Evolutionary conservation across 2,329 filamentous ascomycete genomes (phyloP).

Genomic region (Furcasterigmium furcatum): DNA sequence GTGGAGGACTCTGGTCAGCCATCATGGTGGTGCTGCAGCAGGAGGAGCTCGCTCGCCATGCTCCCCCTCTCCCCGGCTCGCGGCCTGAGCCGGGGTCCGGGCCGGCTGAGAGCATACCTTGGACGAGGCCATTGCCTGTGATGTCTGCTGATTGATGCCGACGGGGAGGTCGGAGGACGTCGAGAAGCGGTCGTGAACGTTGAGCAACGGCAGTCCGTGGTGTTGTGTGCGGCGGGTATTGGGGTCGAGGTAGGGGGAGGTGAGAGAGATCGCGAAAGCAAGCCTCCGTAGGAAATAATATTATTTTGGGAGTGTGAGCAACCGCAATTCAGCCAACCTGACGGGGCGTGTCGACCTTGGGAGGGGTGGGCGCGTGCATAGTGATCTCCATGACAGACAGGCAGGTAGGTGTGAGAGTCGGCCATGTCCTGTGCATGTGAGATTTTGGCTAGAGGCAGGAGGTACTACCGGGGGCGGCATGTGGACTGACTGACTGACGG

Average conservation of each 20-base stretch:
- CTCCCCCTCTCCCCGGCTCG: conserved; percentile 10
- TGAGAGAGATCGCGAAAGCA: conserved; percentile 11
- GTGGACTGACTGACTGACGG: no score
- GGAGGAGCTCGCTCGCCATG: conserved; percentile 6
- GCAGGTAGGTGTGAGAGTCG: neutral
- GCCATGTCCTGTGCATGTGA: no score
- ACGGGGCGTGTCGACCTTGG: conserved; percentile 14
- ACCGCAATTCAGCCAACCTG: conserved; percentile 10
- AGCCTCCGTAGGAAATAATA: conserved; percentile 15
- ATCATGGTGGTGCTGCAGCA: conserved; percentile 18
- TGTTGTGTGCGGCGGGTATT: neutral
- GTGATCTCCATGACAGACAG: no score
- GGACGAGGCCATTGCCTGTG: conserved; percentile 57
- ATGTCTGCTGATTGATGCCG: conserved; percentile 17
- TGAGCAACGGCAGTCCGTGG: neutral
- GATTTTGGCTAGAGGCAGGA: no score
- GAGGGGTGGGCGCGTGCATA: no score
- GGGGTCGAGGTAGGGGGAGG: conserved; percentile 3
- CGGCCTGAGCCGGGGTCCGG: conserved; percentile 10
- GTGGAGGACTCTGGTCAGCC: conserved; percentile 31
- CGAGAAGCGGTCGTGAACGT: neutral
- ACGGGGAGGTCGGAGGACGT: conserved; percentile 14
- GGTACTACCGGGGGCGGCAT: no score
- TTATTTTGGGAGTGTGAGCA: conserved; percentile 16
- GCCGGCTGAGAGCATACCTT: conserved; percentile 43